Base-by-base conservation (phyloP, 2,329 filamentous ascomycete genomes). In the Colletotrichum chrysophilum region DNA sequence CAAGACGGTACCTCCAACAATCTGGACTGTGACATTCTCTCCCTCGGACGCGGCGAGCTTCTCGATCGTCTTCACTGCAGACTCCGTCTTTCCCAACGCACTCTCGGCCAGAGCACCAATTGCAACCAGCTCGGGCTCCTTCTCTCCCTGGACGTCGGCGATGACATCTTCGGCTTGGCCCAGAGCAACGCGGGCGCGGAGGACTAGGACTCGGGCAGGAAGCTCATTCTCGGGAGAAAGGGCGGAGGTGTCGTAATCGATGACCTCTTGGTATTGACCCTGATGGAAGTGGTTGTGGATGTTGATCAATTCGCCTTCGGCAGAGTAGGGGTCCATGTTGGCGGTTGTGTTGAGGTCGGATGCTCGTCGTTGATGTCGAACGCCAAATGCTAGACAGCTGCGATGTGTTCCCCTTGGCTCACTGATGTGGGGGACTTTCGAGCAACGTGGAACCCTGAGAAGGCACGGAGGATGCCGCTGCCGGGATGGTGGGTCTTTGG, bases 181-280 rank as follows among this genome's bases (percentile, higher is more conserved):
- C 9, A 96, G 91, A 67, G 96, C 96, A 81, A 98, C 92, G 82
- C 93, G 94, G 58, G 96, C 93, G 83, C 97, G 95, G 78, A 96
- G 92, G 83, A 94, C 90, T 71, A 98, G 91, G 60, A 98, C 87
- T 74, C 93, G 93, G 55, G 95, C 94, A 56, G 95, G 92, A 16
- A 96, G 89, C 62, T 89, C 89, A 87, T 98, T 98, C 81, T 94
- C 92, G 78, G 93, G 80, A 60, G 95, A 97, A 82, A 98, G 94
- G 75, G 93, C 89, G 7, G 94, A 92, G 58, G 93, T 94, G 85
- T 97, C 94, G 86, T 96, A 98, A 87, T 97, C 94, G 85, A 97
- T 86, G 78, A 97, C 96, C 82, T 93, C 90, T 82, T 95, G 91
- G 89, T 95, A 98, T 88, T 98, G 96, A 83, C 95, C 96, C 85